phyloP scores from a whole-genome alignment of 768 basidiomycete genomes.

The Termitomyces sp. region DNA sequence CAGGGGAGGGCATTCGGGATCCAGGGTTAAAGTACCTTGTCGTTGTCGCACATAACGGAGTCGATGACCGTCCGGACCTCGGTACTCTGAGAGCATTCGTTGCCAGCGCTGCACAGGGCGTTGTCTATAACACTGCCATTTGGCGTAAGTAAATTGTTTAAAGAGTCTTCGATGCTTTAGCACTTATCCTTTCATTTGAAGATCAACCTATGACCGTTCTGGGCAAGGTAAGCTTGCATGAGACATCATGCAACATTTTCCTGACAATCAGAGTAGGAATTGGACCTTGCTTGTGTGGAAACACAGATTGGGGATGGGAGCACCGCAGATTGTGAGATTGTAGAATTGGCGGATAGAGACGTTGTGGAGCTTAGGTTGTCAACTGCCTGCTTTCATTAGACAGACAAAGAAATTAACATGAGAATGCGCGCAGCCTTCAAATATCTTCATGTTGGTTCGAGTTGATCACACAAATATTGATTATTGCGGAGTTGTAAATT shows the following conservation, averaged over 20 bases:
- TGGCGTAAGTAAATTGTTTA: conserved; percentile 70
- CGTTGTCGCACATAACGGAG: conserved; percentile 77
- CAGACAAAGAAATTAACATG: not conserved
- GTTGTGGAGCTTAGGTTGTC: conserved; percentile 29
- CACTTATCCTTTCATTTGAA: conserved; percentile 22
- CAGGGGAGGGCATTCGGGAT: conserved; percentile 30
- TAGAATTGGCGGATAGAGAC: conserved; percentile 36
- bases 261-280: conserved; percentile 32
- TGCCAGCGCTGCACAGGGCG: conserved; percentile 75
- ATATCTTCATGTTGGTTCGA: not conserved
- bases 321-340: conserved; percentile 79
- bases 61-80: conserved; percentile 73
- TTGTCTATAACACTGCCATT: conserved; percentile 74
- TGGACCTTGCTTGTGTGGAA: conserved; percentile 88
- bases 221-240: conserved; percentile 44
- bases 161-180: conserved; percentile 6
- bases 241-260: not conserved
- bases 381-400: not conserved
- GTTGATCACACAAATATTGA: conserved; percentile 2
- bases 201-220: conserved; percentile 92
- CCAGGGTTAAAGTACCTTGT: conserved; percentile 66
- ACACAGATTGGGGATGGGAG: conserved; percentile 86
- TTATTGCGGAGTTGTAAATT: conserved; percentile 34
- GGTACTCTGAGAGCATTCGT: conserved; percentile 74
- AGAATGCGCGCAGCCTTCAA: not conserved